Evolutionary conservation across 2,329 filamentous ascomycete genomes (phyloP).

Genomic region (Penicillium sp.): DNA sequence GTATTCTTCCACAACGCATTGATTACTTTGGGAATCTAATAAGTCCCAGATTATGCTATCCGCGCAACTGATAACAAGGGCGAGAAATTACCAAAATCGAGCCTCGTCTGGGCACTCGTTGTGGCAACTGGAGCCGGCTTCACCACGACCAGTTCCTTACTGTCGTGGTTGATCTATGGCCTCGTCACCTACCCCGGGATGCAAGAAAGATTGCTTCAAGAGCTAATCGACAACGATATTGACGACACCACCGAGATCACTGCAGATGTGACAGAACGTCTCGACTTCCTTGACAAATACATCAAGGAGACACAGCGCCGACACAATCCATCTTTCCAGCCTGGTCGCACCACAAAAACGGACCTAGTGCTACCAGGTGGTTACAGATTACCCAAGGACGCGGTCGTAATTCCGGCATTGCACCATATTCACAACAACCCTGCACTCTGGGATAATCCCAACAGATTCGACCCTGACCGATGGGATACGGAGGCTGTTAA

Average conservation of each 20-base stretch:
- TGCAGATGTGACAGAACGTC: conserved; percentile 47
- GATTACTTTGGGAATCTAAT: neutral
- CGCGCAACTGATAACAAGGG: conserved; percentile 56
- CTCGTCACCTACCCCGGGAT: conserved; percentile 54
- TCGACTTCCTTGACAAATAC: conserved; percentile 46
- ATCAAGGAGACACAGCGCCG: conserved; percentile 61
- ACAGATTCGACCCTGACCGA: conserved; percentile 58
- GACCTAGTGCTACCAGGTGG: conserved; percentile 61
- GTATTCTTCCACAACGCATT: conserved; percentile 17
- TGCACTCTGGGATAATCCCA: conserved; percentile 57
- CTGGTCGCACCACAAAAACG: conserved; percentile 55
- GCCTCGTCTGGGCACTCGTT: conserved; percentile 45
- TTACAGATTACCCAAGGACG: conserved; percentile 54
- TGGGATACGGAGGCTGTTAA: conserved; percentile 56
- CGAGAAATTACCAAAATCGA: conserved; percentile 50
- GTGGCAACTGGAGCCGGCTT: conserved; percentile 60
- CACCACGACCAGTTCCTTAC: conserved; percentile 58
- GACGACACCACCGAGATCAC: conserved; percentile 47
- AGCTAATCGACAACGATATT: conserved; percentile 53
- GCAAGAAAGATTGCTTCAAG: conserved; percentile 58
- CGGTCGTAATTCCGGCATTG: conserved; percentile 54
- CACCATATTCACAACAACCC: conserved; percentile 53
- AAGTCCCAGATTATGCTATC: conserved; percentile 48
- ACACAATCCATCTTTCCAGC: conserved; percentile 63
- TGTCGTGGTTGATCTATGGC: conserved; percentile 59